These are phyloP conservation scores for Botrytis porri DNA, from an alignment of 2,329 filamentous ascomycete genomes.

Conservation along the genomic window DNA sequence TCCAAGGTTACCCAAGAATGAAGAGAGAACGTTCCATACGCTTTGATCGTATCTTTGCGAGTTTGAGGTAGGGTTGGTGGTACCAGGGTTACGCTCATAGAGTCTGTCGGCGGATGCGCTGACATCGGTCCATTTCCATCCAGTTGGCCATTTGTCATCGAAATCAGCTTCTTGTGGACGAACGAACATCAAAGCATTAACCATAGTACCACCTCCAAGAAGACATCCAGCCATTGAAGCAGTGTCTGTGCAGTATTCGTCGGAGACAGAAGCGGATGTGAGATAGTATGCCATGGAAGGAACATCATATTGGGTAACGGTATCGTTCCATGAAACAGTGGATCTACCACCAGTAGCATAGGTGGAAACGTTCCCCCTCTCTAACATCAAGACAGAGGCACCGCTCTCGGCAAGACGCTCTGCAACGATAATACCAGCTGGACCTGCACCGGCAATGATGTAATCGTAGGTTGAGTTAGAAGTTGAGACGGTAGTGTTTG, in stretches of 20 bases:
- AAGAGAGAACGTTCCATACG: constrained; percentile 59
- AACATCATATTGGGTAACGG: constrained; percentile 18
- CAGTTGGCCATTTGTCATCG: constrained; percentile 62
- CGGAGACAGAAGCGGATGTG: neutral
- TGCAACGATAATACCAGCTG: constrained; percentile 19
- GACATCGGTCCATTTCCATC: constrained; percentile 66
- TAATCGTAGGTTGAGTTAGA: constrained; percentile 16
- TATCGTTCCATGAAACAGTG: constrained; percentile 17
- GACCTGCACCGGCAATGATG: constrained; percentile 17
- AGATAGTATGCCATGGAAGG: constrained; percentile 19
- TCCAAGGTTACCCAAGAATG: constrained; percentile 47
- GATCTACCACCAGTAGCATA: constrained; percentile 17
- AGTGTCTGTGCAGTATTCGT: constrained; percentile 40
- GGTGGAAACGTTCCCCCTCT: constrained; percentile 18
- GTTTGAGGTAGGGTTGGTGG: constrained; percentile 61
- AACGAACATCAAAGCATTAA: constrained; percentile 67
- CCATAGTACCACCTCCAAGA: constrained; percentile 52
- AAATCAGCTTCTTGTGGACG: constrained; percentile 63
- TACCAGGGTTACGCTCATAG: constrained; percentile 67
- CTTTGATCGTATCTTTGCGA: constrained; percentile 62
- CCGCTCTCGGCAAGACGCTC: constrained; percentile 18
- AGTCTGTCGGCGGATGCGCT: constrained; percentile 55
- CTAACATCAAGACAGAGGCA: constrained; percentile 20
- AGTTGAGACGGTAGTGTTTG: constrained; percentile 5
- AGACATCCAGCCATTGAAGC: constrained; percentile 69